These are phyloP conservation scores for Coniochaeta prunicola DNA, from an alignment of 2,329 filamentous ascomycete species.

Conservation along the genomic window DNA sequence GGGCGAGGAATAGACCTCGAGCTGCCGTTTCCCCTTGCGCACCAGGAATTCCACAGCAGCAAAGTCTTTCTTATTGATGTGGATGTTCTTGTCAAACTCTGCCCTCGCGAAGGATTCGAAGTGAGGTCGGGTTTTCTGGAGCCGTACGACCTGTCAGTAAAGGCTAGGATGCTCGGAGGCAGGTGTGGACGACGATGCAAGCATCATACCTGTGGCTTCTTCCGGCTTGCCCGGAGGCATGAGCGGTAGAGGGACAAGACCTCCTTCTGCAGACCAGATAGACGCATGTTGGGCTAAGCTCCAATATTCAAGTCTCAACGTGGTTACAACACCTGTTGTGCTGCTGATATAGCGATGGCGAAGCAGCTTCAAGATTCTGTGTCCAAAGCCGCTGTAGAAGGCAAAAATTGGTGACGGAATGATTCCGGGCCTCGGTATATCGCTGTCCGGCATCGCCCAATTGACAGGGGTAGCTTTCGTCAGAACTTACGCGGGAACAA, in stretches of 20 bases:
- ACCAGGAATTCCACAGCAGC: slow-evolving; percentile 77
- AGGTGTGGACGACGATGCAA: not conserved
- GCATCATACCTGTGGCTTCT: slow-evolving; percentile 62
- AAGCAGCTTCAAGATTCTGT: not conserved
- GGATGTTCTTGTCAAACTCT: slow-evolving; percentile 68
- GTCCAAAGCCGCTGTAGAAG: slow-evolving; percentile 1
- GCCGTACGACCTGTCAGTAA: not conserved
- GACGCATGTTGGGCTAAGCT: slow-evolving; percentile 28
- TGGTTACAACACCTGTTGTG: not conserved
- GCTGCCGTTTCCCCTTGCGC: slow-evolving; percentile 71
- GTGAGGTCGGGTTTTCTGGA: slow-evolving; percentile 47
- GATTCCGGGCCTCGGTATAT: slow-evolving; percentile 7
- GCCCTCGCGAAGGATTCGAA: slow-evolving; percentile 59
- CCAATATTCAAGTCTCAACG: not conserved
- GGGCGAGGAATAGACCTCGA: slow-evolving; percentile 73
- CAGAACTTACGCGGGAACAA: not conserved
- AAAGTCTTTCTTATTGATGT: slow-evolving; percentile 78
- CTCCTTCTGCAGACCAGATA: slow-evolving; percentile 86
- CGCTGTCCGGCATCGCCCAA: slow-evolving; percentile 3
- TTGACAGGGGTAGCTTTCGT: not conserved
- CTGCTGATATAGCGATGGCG: not conserved
- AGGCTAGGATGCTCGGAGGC: not conserved
- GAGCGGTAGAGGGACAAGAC: slow-evolving; percentile 80
- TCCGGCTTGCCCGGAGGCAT: slow-evolving; percentile 73
- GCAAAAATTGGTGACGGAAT: slow-evolving; percentile 4